phyloP scores from a whole-genome alignment of 2,329 filamentous ascomycete genomes.

The Magnaporthales sp. region DNA sequence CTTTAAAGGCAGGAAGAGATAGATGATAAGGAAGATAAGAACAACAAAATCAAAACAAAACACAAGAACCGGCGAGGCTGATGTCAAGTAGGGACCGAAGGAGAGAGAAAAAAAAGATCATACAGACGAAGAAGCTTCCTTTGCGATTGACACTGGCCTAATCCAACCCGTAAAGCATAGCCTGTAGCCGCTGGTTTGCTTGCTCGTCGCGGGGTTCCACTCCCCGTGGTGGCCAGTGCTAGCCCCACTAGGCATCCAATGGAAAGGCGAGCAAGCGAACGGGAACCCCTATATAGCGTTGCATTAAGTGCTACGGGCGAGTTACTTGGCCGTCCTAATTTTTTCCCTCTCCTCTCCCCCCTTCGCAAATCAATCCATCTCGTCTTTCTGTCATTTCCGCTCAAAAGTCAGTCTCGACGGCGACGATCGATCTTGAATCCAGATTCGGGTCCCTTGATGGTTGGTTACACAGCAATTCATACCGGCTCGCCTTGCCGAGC shows the following conservation, averaged over 20 bases:
- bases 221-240: neutral
- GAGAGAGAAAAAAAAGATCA: neutral
- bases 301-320: neutral
- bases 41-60: neutral
- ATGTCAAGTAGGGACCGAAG: neutral
- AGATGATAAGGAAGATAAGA: neutral
- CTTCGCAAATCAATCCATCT: neutral
- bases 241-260: neutral
- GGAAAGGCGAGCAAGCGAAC: neutral
- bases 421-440: neutral
- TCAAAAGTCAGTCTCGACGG: neutral
- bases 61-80: neutral
- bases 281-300: neutral
- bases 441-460: neutral
- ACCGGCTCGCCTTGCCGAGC: neutral
- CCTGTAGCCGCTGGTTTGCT: neutral
- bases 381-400: neutral
- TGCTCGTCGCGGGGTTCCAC: neutral
- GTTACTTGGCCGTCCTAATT: neutral
- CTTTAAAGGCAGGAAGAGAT: neutral
- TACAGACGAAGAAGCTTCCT: neutral
- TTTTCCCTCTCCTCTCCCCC: neutral
- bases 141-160: neutral
- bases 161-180: neutral
- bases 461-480: neutral